Evolutionary conservation across 768 basidiomycete genomes (phyloP), one percentile per base, ranked within the genome.

Genomic region (Mycena vitilis): DNA sequence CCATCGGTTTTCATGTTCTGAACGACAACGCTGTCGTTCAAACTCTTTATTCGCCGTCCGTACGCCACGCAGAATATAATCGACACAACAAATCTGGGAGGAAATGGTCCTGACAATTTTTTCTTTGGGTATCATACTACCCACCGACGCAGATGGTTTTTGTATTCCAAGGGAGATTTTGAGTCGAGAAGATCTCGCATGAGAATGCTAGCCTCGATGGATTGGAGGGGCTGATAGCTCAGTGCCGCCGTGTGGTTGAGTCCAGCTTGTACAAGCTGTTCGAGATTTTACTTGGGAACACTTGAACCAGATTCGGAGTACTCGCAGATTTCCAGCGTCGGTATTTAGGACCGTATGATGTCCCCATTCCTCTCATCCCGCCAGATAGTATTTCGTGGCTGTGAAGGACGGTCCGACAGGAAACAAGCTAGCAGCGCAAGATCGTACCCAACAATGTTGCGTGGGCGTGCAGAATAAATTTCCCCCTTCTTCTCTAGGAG

Each of bases 401-500:
- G 55, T 6, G 55, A 25, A 30, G 30, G 30, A 30, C 18, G 13
- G 11, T 5, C n/a, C 30, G 38, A 22, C 18, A 22, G 30, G 20
- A 22, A 38, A 10, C 15, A n/a, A 5, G 55, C 30, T 30, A 30
- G 12, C 34, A 16, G 13, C 8, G 5, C 30, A 30, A 10, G 10
- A 8, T 11, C 74, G 40, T 53, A 80, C 79, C 72, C 74, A 69
- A 79, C 73, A 45, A 80, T 79, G 38, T 70, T 76, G 4, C 79
- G 70, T 0, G 80, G 80, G 12, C 80, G 74, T 49, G 78, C 77
- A 0, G 80, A 81, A 65, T 79, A 81, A 22, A 80, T 76, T n/a
- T 74, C 71, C 9, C 78, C 76, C 53, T 75, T 70, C 65, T 78
- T 81, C 16, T 80, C 79, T 11, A 81, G 49, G 11, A 81, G 70